Base-by-base conservation (phyloP, 2,329 filamentous ascomycete species). In the Echinosphaeria canescens region DNA sequence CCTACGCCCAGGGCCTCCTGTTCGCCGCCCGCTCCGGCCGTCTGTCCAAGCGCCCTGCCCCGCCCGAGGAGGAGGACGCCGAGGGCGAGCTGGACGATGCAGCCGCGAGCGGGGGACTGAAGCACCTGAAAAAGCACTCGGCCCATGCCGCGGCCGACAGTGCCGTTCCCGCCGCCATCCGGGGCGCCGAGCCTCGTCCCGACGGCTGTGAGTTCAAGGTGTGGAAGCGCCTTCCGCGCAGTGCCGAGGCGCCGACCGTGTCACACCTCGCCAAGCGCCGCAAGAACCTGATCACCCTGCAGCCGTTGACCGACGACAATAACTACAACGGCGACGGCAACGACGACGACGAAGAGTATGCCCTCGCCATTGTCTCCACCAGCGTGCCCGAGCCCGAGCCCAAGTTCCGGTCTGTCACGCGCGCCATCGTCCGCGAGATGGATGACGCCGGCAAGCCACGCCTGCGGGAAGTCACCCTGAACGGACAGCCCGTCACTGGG, bases 401-500 rank as follows among this genome's bases (percentile, higher is more conserved):
- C 3, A 39, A 50, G 11, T 57, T 55, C 3, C 59, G 67, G 4
- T 78, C 57, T 5, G 50, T 88, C 38, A 73, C 78, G 6, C 75
- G 75, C 40, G 80, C 78, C 0, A 88, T 75, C 13, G 78, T 93
- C 28, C 69, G 76, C 38, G 71, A 75, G 36, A 54, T 74, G 9
- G 80, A 91, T 42, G 71, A 74, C 4, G 67, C 69, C 1, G 84
- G 84, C 14, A 85, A 85, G 38, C 6, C 17, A n/a, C n/a, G n/a
- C n/a, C n/a, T n/a, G n/a, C n/a, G n/a, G n/a, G n/a, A n/a, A n/a
- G n/a, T n/a, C n/a, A n/a, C n/a, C n/a, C 62, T 79, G 8, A 80
- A 78, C 32, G 72, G 85, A 2, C 81, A 88, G 45, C 80, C 90
- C 39, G 70, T 88, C 6, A 75, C 80, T 34, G 81, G 81, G 30